Percentiles rank a stretch among this genome's conserved stretches.
phyloP scores from a whole-genome alignment of 352 stramenopile genomes.

The Pythium sp. region DNA sequence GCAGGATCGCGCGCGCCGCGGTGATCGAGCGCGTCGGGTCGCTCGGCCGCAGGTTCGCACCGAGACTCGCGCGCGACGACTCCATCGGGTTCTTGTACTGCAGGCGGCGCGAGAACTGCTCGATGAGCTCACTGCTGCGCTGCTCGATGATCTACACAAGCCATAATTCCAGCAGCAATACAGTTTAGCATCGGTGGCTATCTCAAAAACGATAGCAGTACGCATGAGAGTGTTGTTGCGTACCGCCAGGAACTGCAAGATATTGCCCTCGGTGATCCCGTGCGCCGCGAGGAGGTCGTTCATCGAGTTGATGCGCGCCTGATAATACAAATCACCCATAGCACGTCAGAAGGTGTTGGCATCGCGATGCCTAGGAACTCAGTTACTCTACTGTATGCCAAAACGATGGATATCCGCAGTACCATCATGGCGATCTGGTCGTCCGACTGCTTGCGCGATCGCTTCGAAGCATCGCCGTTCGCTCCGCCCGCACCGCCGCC shows the following conservation, averaged over 20 bases:
- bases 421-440: constrained; percentile 78
- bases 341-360: no score
- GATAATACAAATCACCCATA: background rate
- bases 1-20: constrained; percentile 44
- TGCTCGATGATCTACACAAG: constrained; percentile 70
- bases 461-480: constrained; percentile 36
- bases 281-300: constrained; percentile 77
- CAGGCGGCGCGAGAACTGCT: constrained; percentile 67
- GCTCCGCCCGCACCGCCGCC: constrained; percentile 16
- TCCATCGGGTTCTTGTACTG: constrained; percentile 69
- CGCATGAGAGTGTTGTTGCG: background rate
- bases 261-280: constrained; percentile 78
- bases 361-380: background rate
- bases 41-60: constrained; percentile 62
- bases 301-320: constrained; percentile 85
- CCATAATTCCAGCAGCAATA: background rate
- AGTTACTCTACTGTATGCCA: background rate
- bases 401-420: background rate
- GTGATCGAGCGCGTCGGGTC: constrained; percentile 57
- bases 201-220: background rate
- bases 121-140: constrained; percentile 75
- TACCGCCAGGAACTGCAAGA: constrained; percentile 79
- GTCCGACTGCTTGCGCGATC: constrained; percentile 61
- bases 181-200: background rate
- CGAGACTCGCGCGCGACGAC: constrained; percentile 47